Conservation (phyloP, 345 rosid genomes). For the Lenwebbia sp. region DNA sequence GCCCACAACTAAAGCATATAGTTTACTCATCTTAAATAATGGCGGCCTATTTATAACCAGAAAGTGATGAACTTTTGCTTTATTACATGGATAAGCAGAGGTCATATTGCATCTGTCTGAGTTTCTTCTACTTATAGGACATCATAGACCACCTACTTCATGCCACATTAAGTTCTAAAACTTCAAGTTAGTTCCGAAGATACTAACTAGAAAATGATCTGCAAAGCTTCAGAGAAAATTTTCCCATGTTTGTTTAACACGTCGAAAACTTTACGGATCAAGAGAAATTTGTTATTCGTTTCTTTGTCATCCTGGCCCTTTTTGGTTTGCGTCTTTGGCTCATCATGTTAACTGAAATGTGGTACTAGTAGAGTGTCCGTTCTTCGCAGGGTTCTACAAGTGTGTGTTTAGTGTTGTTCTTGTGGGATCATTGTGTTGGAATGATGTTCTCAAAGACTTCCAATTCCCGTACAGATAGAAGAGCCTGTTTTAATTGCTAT, state of each 20-base stretch:
- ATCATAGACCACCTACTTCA: not conserved
- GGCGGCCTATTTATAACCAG: not conserved
- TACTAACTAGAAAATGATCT: not conserved
- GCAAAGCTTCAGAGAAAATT: not conserved
- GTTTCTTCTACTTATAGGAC: not conserved
- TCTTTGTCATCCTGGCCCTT: not conserved
- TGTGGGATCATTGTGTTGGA: not conserved
- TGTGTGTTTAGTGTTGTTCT: not conserved
- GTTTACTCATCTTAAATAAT: not conserved
- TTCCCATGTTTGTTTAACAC: not conserved
- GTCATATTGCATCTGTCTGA: not conserved
- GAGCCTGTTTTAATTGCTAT: not conserved
- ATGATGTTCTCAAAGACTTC: not conserved
- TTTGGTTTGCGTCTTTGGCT: not conserved
- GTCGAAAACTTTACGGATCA: not conserved
- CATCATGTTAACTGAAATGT: not conserved
- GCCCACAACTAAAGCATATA: not conserved
- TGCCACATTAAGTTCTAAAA: not conserved
- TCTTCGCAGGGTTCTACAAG: not conserved
- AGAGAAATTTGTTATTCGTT: not conserved
- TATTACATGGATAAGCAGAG: not conserved
- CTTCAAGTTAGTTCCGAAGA: not conserved
- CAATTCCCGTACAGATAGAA: not conserved
- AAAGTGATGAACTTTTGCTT: not conserved
- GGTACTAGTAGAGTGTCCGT: not conserved